Base-by-base conservation (phyloP, 768 basidiomycete genomes). In the Amylocystis lapponica region DNA sequence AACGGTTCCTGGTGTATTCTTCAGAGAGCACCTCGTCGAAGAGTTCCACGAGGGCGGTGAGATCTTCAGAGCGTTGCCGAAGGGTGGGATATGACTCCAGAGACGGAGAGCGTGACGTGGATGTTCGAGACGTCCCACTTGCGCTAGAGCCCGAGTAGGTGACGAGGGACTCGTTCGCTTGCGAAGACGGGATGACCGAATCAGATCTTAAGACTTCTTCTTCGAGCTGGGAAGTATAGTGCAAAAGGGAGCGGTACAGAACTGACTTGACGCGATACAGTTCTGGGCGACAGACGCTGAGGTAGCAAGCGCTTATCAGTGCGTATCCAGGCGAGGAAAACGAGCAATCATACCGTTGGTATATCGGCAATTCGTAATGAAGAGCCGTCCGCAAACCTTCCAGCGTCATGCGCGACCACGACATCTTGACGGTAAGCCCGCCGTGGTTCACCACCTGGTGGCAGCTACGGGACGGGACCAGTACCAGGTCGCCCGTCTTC, bases 351-450 rank as follows among this genome's bases (percentile, higher is more conserved):
- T 45, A 88, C 89, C 89, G 72, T 58, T 78, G 76, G 59, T 91
- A 92, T 12, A 92, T 73, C 0, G 85, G 85, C 26, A 92, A 68
- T 50, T 92, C 89, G 33, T 84, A 75, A 53, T 78, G 74, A 25
- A 84, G 67, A 3, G 87, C 83, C 1, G 69, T 66, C 30, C 61
- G 58, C 12, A 88, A 58, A 3, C 85, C 82, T 36, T 65, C 58
- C 21, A 84, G 53, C 6, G 85, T 83, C 86, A 92, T 90, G 35
- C 89, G 70, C 1, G 87, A 90, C 89, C 89, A 92, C 1, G 85
- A 84, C 4, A 81, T 79, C 62, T 92, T 92, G 58, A 90, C 69
- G 0, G 86, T 87, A 19, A 92, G 72, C 11, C 89, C 87, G 19
- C 89, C 86, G 36, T 66, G 65, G 51, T 92, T 92, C 20, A 91